Evolutionary conservation across 176 grass and related monocot species (phyloP).

Genomic region (Melocanna baccifera): DNA sequence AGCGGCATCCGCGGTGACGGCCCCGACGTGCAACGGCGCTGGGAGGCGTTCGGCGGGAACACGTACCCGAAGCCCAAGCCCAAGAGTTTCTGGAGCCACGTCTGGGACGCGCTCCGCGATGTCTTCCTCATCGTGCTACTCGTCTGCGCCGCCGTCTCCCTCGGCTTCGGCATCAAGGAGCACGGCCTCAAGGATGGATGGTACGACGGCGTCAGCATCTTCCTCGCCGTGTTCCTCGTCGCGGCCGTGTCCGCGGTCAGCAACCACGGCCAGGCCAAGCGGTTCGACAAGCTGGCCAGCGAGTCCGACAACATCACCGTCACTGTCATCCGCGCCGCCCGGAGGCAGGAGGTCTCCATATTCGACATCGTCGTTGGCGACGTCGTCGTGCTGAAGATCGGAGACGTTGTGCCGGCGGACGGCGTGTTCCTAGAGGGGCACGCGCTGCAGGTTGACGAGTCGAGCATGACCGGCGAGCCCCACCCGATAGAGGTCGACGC

Average conservation of each 20-base stretch:
- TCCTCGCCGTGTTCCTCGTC: slow-evolving; percentile 68
- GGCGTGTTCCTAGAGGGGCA: slow-evolving; percentile 54
- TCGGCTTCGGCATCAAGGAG: slow-evolving; percentile 70
- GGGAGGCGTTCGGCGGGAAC: slow-evolving; percentile 53
- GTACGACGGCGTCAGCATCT: slow-evolving; percentile 78
- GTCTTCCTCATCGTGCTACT: slow-evolving; percentile 61
- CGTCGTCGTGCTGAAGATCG: slow-evolving; percentile 59
- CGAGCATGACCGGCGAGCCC: slow-evolving; percentile 89
- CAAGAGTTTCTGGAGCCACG: slow-evolving; percentile 56
- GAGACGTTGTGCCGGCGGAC: slow-evolving; percentile 61
- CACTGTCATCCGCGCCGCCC: slow-evolving; percentile 34
- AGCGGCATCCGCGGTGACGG: slow-evolving; percentile 36
- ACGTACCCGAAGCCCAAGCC: slow-evolving; percentile 58
- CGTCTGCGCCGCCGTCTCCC: slow-evolving; percentile 55
- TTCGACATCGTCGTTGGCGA: slow-evolving; percentile 68
- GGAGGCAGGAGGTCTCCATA: slow-evolving; percentile 48
- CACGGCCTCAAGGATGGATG: slow-evolving; percentile 62
- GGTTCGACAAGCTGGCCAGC: slow-evolving; percentile 42
- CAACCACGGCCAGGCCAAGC: slow-evolving; percentile 58
- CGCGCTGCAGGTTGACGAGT: slow-evolving; percentile 76
- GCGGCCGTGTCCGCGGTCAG: slow-evolving; percentile 54
- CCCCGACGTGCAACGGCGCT: slow-evolving; percentile 28
- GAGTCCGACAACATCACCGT: slow-evolving; percentile 47
- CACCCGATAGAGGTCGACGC: slow-evolving; percentile 45
- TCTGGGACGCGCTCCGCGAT: slow-evolving; percentile 51